These are phyloP conservation scores for Citrullus amarus DNA, from an alignment of 306 rosid species.

Conservation along the genomic window DNA sequence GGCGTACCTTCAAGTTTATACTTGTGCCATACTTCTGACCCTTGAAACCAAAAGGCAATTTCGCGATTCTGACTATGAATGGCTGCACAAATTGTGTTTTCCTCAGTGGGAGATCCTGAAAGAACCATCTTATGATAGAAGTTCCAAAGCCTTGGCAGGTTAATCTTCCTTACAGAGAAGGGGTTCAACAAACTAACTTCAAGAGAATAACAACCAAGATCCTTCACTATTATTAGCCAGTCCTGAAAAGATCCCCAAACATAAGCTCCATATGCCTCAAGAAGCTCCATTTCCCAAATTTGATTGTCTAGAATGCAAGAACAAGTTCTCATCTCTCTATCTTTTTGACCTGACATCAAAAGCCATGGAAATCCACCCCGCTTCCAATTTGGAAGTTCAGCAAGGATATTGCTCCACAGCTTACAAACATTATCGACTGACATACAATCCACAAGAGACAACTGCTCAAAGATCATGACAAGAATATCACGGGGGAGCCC, in stretches of 20 bases:
- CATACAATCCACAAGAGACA: slow-evolving; percentile 30
- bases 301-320: slow-evolving; percentile 35
- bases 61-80: slow-evolving; percentile 31
- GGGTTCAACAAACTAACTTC: slow-evolving; percentile 40
- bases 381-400: slow-evolving; percentile 35
- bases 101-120: slow-evolving; percentile 26
- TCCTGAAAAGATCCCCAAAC: slow-evolving; percentile 60
- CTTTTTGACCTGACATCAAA: slow-evolving; percentile 40
- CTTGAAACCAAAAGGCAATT: slow-evolving; percentile 34
- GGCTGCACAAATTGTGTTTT: slow-evolving; percentile 36
- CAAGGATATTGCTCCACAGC: slow-evolving; percentile 37
- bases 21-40: slow-evolving; percentile 30
- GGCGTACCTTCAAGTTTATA: slow-evolving; percentile 32
- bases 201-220: slow-evolving; percentile 22
- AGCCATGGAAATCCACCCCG: slow-evolving; percentile 48
- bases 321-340: slow-evolving; percentile 33
- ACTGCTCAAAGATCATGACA: slow-evolving; percentile 26
- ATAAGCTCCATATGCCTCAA: slow-evolving; percentile 29
- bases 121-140: slow-evolving; percentile 54
- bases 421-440: slow-evolving; percentile 42
- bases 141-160: slow-evolving; percentile 43
- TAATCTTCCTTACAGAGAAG: slow-evolving; percentile 25
- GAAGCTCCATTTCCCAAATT: slow-evolving; percentile 40
- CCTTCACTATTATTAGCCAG: slow-evolving; percentile 42
- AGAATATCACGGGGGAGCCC: slow-evolving; percentile 24